Evolutionary conservation across 208 protist species (phyloP), one percentile per base, ranked within the genome.

Genomic region (Trypanosoma mega): DNA sequence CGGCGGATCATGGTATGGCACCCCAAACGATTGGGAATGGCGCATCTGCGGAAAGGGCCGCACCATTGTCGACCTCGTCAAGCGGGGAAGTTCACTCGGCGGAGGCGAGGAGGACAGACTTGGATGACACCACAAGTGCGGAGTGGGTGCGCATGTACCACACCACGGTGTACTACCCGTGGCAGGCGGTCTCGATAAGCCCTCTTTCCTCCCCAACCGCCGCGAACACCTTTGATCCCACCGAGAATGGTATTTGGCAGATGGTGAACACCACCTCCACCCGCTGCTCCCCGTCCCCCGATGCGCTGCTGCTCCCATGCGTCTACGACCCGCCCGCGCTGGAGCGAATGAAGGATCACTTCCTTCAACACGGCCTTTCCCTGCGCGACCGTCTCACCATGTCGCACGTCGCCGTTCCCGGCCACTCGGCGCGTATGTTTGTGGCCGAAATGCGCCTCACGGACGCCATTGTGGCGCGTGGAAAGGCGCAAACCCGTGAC

Each of bases 161-260:
- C 27, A 48, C 56, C 1, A 72, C 56, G 1, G 64, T 78, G 53
- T 49, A 63, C 27, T 73, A 74, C 30, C 72, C 72, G 30, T 78
- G 72, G 72, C 11, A 39, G 12, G n/a, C n/a, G n/a, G n/a, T n/a
- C n/a, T n/a, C n/a, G 5, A 29, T n/a, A 14, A 55, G 18, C 4
- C 18, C n/a, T 50, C 33, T 8, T 54, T 12, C 29, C 50, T 37
- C 52, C 34, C 27, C 33, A 57, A 8, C 12, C 9, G 33, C 31
- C 6, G 12, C 3, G 16, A 52, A 16, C 7, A 16, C 65, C 26
- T 93, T 80, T 64, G 86, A 93, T 50, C 86, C 79, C 12, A 90
- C 82, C 2, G 86, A 93, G 56, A 60, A 56, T n/a, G 86, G 86
- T 6, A 8, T 79, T 53, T 93, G 82, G 82, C 63, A 76, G 21